These are phyloP conservation scores for Dendrobium nobile DNA, from an alignment of 106 monocot species.

Conservation along the genomic window DNA sequence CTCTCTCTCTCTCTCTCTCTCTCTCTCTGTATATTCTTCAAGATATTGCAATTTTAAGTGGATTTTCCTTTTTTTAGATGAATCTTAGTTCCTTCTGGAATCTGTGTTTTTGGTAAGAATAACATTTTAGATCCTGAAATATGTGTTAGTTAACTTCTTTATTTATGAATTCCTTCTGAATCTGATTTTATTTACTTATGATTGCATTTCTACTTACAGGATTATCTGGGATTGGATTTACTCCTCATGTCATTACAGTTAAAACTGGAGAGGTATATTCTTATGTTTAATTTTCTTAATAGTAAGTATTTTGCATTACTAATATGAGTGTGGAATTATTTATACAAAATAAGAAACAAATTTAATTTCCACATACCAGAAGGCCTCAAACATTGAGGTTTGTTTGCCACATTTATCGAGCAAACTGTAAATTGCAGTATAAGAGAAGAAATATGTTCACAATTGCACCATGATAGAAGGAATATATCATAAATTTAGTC, in stretches of 20 bases:
- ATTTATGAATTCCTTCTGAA: not conserved
- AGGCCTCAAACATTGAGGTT: not conserved
- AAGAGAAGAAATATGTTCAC: too few relatives aligned
- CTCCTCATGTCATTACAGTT: slow-evolving; percentile 69
- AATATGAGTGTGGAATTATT: not conserved
- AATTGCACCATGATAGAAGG: too few relatives aligned
- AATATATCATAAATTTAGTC: too few relatives aligned
- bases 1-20: too few relatives aligned
- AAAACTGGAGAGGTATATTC: slow-evolving; percentile 66
- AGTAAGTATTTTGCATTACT: not conserved
- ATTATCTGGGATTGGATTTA: slow-evolving; percentile 57
- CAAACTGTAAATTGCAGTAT: not conserved
- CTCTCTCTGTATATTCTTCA: too few relatives aligned
- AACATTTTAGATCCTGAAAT: too few relatives aligned
- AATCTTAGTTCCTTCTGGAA: too few relatives aligned
- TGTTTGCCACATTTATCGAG: not conserved
- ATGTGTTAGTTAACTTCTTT: too few relatives aligned
- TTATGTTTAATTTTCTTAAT: not conserved
- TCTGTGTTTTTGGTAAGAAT: too few relatives aligned
- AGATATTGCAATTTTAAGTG: too few relatives aligned
- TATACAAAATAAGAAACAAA: not conserved
- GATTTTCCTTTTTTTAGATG: too few relatives aligned
- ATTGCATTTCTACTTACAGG: slow-evolving; percentile 29
- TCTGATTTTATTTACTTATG: not conserved
- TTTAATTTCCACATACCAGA: not conserved